Evolutionary conservation across 345 rosid genomes (phyloP).

Genomic region (Trapa bicornis): DNA sequence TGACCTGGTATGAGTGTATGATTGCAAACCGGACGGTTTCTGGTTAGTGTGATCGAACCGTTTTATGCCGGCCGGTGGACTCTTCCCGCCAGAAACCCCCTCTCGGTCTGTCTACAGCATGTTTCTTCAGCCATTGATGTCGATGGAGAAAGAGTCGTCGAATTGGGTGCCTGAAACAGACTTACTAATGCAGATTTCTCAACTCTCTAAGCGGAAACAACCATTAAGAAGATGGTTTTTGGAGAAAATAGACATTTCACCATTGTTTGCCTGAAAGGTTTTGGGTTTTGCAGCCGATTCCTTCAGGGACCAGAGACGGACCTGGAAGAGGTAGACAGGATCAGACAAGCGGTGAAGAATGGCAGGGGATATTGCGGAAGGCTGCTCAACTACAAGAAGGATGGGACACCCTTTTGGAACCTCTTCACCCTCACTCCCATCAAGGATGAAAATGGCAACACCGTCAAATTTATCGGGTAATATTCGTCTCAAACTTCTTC

Average conservation of each 20-base stretch:
- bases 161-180: not conserved
- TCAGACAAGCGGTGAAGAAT: conserved; percentile 57
- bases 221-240: not conserved
- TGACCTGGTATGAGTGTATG: too few species aligned
- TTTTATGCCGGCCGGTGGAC: not conserved
- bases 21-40: not conserved
- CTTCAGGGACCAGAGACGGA: conserved; percentile 92
- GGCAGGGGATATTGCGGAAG: conserved; percentile 78
- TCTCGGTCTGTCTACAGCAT: not conserved
- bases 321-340: conserved; percentile 54
- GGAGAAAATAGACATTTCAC: not conserved
- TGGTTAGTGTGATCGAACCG: not conserved
- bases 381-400: conserved; percentile 87
- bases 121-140: not conserved
- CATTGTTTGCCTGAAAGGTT: not conserved
- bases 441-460: conserved; percentile 62
- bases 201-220: not conserved
- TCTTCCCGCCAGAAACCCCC: not conserved
- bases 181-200: not conserved
- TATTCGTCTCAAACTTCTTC: not conserved
- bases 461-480: conserved; percentile 89
- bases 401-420: conserved; percentile 93
- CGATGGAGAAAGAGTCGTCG: not conserved
- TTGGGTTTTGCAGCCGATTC: conserved; percentile 56
- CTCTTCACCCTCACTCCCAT: conserved; percentile 89